These are phyloP conservation scores for Quercus lobata DNA, from an alignment of 331 rosid genomes.

Conservation along the genomic window DNA sequence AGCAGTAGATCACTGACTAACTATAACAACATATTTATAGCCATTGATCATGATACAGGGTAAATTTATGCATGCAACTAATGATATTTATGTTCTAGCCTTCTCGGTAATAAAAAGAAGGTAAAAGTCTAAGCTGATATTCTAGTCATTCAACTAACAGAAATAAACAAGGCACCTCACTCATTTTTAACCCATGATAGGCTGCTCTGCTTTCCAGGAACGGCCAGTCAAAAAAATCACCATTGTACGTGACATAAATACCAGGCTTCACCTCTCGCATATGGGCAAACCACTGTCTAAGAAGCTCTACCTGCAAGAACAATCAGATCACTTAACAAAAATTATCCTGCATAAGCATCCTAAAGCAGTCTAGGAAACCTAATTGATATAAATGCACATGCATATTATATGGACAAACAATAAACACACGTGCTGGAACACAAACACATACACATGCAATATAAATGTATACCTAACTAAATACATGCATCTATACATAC, in stretches of 20 bases:
- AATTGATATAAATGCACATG: not conserved
- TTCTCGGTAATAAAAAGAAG: conserved; percentile 14
- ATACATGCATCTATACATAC: not conserved
- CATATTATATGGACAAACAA: not conserved
- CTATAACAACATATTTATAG: not conserved
- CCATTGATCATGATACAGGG: conserved; percentile 6
- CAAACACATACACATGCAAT: not conserved
- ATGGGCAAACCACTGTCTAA: conserved; percentile 84
- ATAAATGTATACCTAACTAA: not conserved
- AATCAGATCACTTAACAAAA: conserved; percentile 10
- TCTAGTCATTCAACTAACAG: conserved; percentile 1
- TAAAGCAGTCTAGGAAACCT: conserved; percentile 12
- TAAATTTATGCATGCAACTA: conserved; percentile 3
- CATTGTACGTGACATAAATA: conserved; percentile 89
- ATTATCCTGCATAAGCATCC: not conserved
- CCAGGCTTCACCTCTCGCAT: conserved; percentile 98
- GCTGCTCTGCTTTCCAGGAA: conserved; percentile 88
- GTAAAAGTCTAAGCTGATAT: conserved; percentile 6
- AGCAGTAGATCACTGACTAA: not conserved
- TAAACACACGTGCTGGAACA: not conserved
- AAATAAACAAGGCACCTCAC: conserved; percentile 60
- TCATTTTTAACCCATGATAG: conserved; percentile 78
- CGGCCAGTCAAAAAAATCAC: conserved; percentile 98
- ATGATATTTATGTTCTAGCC: conserved; percentile 4
- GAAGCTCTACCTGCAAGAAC: conserved; percentile 75